phyloP scores from a whole-genome alignment of 2,329 filamentous ascomycete genomes.

The Diaporthe sp. region DNA sequence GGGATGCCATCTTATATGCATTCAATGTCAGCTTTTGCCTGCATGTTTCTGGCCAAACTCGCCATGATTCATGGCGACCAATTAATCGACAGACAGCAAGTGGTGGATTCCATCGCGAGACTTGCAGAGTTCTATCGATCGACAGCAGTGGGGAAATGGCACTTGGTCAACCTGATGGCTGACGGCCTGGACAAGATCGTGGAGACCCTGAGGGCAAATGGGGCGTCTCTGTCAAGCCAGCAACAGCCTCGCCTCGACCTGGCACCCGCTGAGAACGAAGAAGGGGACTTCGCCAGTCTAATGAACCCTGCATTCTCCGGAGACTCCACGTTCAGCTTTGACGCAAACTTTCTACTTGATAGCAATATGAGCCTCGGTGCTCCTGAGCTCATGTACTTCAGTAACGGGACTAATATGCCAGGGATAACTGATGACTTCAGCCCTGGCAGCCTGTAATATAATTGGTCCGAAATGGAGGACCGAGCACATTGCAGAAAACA shows the following conservation, averaged over 20 bases:
- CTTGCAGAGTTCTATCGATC: constrained; percentile 52
- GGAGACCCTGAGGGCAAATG: constrained; percentile 6
- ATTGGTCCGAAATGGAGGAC: no score
- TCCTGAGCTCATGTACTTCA: constrained; percentile 17
- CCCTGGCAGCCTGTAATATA: neutral
- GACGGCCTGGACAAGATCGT: constrained; percentile 36
- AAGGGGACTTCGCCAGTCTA: neutral
- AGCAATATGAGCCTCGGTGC: constrained; percentile 18
- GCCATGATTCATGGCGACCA: constrained; percentile 50
- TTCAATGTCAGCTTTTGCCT: constrained; percentile 64
- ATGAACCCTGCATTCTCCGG: neutral
- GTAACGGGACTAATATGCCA: constrained; percentile 40
- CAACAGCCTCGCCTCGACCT: neutral
- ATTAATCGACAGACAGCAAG: constrained; percentile 49
- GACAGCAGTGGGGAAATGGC: constrained; percentile 54
- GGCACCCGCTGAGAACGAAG: neutral
- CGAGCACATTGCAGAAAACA: neutral
- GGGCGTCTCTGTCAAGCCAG: neutral
- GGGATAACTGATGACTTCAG: neutral
- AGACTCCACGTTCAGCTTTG: neutral
- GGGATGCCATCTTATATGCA: constrained; percentile 63
- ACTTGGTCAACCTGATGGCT: constrained; percentile 58
- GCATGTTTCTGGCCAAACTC: constrained; percentile 62
- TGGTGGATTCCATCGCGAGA: constrained; percentile 49
- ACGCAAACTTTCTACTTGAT: constrained; percentile 14